Base-by-base conservation (phyloP, 2,329 filamentous ascomycete species). In the Fusarium concolor region DNA sequence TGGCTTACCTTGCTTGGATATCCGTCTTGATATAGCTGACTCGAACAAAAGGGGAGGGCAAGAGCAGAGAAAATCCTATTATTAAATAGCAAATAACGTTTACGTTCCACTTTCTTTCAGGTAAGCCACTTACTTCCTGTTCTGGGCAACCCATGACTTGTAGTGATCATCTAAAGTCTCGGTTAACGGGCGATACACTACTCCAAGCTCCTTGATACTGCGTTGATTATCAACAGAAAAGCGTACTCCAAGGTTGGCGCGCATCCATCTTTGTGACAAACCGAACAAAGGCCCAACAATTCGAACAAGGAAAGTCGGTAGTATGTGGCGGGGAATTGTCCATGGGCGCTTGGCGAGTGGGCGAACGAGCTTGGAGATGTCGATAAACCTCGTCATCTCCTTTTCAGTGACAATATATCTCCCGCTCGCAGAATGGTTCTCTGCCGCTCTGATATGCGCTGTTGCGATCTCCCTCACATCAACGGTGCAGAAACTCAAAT, bases 141-240 rank as follows among this genome's bases (percentile, higher is more conserved):
- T 51, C 10, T 51, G 47, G 26, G 4, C 47, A 4, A 10, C 14
- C 47, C 47, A 51, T 5, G 47, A 51, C 4, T 51, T 51, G 10
- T 51, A 51, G 33, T 51, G 47, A n/a, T 51, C 47, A 51, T 29
- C n/a, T 24, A 51, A 43, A 14, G 47, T 51, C 35, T 51, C 35
- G 3, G 7, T 22, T 24, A 51, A 9, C 12, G 47, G 47, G 14
- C 47, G n/a, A 6, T 42, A 51, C 4, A 28, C 24, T 14, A 51
- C 20, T 18, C 47, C 47, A n/a, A 51, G 47, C 7, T 51, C 47
- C 14, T 51, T 51, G 5, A 51, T 42, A 4, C 47, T 18, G 20
- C 47, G 47, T 9, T 51, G n/a, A 29, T 51, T 51, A 3, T 37
- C 35, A 42, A 51, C 33, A 3, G 9, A 5, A 18, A 51, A 51